Conservation (phyloP, 768 basidiomycete genomes). For the Mycena galericulata region DNA sequence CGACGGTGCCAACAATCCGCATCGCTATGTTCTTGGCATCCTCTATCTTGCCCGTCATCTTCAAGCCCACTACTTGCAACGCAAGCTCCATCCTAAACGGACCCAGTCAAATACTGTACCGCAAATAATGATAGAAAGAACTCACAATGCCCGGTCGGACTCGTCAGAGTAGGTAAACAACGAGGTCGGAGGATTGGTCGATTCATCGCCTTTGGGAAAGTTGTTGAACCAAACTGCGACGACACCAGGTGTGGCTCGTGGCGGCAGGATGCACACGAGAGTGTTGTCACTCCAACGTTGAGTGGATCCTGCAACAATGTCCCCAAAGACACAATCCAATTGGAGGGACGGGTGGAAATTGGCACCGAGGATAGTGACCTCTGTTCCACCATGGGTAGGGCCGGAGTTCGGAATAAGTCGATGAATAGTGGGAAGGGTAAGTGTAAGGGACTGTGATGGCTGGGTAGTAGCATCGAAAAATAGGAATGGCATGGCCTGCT, state of each 20-base stretch:
- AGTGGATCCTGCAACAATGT: conserved; percentile 82
- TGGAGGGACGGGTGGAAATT: conserved; percentile 85
- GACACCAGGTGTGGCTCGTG: conserved; percentile 81
- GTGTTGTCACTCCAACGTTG: conserved; percentile 95
- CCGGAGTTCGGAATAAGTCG: conserved; percentile 87
- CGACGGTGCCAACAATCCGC: conserved; percentile 87
- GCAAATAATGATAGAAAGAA: conserved; percentile 34
- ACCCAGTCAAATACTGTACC: conserved; percentile 26
- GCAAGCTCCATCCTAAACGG: conserved; percentile 89
- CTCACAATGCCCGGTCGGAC: conserved; percentile 88
- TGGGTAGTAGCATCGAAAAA: conserved; percentile 70
- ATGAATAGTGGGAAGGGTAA: conserved; percentile 80
- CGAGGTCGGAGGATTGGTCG: conserved; percentile 60
- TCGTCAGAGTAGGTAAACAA: conserved; percentile 94
- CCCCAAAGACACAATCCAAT: conserved; percentile 88
- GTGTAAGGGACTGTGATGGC: conserved; percentile 57
- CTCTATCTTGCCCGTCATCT: conserved; percentile 96
- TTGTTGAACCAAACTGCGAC: conserved; percentile 93
- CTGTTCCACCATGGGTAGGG: conserved; percentile 92
- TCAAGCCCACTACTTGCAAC: conserved; percentile 93
- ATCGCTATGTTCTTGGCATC: conserved; percentile 94
- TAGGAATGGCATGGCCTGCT: conserved; percentile 65
- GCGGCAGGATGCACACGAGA: conserved; percentile 91
- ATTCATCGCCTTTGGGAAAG: conserved; percentile 69
- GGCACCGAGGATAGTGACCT: conserved; percentile 92